Conservation (phyloP, 345 rosid species). For the Zanthoxylum bungeanum region DNA sequence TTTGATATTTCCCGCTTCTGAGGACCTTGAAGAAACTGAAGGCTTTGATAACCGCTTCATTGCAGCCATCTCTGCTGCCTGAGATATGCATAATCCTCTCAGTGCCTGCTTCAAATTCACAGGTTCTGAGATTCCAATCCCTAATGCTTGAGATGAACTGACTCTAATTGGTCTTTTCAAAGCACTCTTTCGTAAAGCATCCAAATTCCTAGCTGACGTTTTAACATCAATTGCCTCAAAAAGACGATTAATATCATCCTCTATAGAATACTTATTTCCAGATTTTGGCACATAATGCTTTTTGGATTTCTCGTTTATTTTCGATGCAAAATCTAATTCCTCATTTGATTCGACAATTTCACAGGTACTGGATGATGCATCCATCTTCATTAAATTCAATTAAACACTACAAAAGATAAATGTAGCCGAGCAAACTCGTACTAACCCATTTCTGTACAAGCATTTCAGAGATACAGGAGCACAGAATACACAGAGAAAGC, state of each 20-base stretch:
- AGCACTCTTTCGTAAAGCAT: slow-evolving; percentile 49
- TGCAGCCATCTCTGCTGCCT: slow-evolving; percentile 87
- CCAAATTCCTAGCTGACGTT: slow-evolving; percentile 39
- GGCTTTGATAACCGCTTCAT: slow-evolving; percentile 65
- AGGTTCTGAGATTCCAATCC: slow-evolving; percentile 67
- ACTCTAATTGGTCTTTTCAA: slow-evolving; percentile 69
- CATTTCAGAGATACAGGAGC: slow-evolving; percentile 14
- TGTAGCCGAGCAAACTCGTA: neutral
- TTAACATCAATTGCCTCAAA: slow-evolving; percentile 56
- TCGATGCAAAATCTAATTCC: slow-evolving; percentile 25
- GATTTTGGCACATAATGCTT: slow-evolving; percentile 23
- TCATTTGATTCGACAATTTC: slow-evolving; percentile 62
- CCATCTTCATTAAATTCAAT: slow-evolving; percentile 33
- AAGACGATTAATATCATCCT: slow-evolving; percentile 70
- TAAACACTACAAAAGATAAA: slow-evolving; percentile 11
- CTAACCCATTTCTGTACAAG: slow-evolving; percentile 43
- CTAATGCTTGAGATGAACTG: slow-evolving; percentile 52
- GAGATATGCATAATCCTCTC: slow-evolving; percentile 76
- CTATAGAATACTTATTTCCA: slow-evolving; percentile 52
- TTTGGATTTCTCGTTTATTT: slow-evolving; percentile 26
- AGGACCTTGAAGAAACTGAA: slow-evolving; percentile 36
- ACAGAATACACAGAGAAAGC: slow-evolving; percentile 16
- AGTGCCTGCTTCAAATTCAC: slow-evolving; percentile 82
- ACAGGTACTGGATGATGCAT: slow-evolving; percentile 30
- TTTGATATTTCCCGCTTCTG: slow-evolving; percentile 62